These are phyloP conservation scores for Scytalidium sp. DNA, from an alignment of 2,329 filamentous ascomycete species.

Conservation along the genomic window DNA sequence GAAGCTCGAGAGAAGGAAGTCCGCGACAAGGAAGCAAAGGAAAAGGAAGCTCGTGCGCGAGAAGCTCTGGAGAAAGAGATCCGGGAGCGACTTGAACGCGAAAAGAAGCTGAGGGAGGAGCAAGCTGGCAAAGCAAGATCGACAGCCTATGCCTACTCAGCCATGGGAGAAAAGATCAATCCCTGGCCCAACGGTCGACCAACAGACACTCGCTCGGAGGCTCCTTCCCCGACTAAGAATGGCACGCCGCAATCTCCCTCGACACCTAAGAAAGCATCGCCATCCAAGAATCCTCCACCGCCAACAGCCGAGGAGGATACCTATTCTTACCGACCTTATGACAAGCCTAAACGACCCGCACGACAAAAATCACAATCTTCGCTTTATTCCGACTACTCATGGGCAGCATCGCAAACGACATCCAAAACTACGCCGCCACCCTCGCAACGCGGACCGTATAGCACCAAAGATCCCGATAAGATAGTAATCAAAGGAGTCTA, in stretches of 20 bases:
- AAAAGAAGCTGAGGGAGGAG: conserved; percentile 7
- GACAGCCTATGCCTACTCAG: conserved; percentile 58
- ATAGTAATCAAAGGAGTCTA: conserved; percentile 94
- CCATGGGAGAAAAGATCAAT: conserved; percentile 66
- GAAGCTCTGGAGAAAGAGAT: conserved; percentile 14
- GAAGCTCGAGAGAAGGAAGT: conserved; percentile 29
- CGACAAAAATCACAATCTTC: conserved; percentile 64
- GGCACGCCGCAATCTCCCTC: conserved; percentile 12
- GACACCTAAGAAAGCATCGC: conserved; percentile 13
- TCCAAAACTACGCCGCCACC: conserved; percentile 80
- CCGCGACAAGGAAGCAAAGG: conserved; percentile 28
- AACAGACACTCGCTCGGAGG: conserved; percentile 29
- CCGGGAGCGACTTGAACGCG: conserved; percentile 6
- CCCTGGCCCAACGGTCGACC: conserved; percentile 66
- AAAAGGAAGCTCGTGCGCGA: conserved; percentile 10
- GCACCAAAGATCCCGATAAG: conserved; percentile 90
- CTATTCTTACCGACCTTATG: conserved; percentile 76
- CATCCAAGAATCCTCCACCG: conserved; percentile 10
- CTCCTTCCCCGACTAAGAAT: conserved; percentile 23
- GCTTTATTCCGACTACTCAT: conserved; percentile 79
- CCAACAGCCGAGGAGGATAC: conserved; percentile 51
- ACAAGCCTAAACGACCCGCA: conserved; percentile 57
- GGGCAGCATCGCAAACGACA: conserved; percentile 80
- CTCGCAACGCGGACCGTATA: conserved; percentile 73
- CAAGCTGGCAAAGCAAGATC: conserved; percentile 22